Conservation (phyloP, 306 rosid genomes). For the Luffa acutangula region DNA sequence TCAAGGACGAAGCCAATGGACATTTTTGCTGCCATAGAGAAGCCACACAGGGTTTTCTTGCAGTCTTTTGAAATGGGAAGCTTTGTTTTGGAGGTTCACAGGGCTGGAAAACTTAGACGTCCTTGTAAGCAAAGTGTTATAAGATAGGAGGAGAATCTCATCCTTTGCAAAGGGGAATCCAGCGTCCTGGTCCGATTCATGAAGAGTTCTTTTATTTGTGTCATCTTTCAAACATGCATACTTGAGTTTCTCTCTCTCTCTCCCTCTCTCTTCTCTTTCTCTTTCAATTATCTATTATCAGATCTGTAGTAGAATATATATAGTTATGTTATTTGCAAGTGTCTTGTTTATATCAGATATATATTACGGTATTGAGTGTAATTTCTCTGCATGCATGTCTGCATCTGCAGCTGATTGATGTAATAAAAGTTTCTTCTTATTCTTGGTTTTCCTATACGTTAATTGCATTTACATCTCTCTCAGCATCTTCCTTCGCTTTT, state of each 20-base stretch:
- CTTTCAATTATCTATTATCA: neutral
- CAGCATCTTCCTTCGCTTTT: neutral
- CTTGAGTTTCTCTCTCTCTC: neutral
- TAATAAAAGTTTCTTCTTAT: conserved; percentile 6
- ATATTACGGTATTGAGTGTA: conserved; percentile 2
- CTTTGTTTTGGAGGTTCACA: neutral
- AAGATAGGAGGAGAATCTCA: neutral
- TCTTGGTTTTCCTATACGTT: neutral
- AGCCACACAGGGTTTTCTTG: neutral
- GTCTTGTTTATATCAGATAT: neutral
- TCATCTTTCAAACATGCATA: neutral
- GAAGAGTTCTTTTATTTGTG: neutral
- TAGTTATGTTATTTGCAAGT: neutral
- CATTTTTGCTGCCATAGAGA: neutral
- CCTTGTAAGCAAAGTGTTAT: neutral
- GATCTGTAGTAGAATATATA: conserved; percentile 5
- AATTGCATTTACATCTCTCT: neutral
- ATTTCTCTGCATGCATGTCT: conserved; percentile 8
- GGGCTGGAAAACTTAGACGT: neutral
- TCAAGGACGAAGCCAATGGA: neutral
- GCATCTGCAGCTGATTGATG: conserved; percentile 10
- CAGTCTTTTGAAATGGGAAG: neutral
- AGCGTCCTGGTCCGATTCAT: conserved; percentile 11
- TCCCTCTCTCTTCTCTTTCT: neutral
- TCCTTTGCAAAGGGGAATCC: conserved; percentile 5